phyloP scores from a whole-genome alignment of 2,329 filamentous ascomycete genomes.

The Colletotrichum tofieldiae region DNA sequence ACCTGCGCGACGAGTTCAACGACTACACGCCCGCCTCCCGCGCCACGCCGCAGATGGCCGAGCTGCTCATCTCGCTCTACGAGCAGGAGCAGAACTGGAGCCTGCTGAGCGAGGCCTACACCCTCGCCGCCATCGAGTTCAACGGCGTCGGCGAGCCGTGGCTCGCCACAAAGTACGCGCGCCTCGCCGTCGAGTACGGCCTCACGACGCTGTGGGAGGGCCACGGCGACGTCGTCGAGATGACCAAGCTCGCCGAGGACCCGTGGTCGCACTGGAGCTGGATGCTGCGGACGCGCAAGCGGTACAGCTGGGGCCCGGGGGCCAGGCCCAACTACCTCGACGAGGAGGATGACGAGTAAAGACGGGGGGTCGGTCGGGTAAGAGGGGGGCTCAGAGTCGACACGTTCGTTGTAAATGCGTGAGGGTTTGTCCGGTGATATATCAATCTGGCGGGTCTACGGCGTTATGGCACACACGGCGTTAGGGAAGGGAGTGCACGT shows the following conservation, averaged over 20 bases:
- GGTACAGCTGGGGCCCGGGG: constrained; percentile 49
- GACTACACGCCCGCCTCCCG: constrained; percentile 50
- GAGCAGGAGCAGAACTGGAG: constrained; percentile 58
- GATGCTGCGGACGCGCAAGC: constrained; percentile 53
- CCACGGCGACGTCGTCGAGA: constrained; percentile 53
- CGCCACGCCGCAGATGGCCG: constrained; percentile 56
- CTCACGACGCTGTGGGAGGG: constrained; percentile 44
- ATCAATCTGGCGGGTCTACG: background rate
- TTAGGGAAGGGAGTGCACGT: background rate
- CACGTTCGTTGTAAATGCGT: background rate
- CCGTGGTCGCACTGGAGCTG: constrained; percentile 59
- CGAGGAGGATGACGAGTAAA: constrained; percentile 43
- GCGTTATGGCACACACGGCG: constrained; percentile 2
- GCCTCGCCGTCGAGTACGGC: constrained; percentile 56
- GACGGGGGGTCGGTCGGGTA: no score
- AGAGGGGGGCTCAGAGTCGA: no score
- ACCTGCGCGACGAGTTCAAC: constrained; percentile 50
- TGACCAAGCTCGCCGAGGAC: constrained; percentile 52
- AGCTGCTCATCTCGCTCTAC: constrained; percentile 57
- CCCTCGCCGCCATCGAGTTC: constrained; percentile 56
- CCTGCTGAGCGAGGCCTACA: constrained; percentile 54
- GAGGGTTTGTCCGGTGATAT: background rate
- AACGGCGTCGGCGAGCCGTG: constrained; percentile 58
- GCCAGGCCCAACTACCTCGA: constrained; percentile 29
- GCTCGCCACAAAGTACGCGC: constrained; percentile 56